These are phyloP conservation scores for Monosporozyma solicola DNA, from an alignment of 805 yeast species.

Conservation along the genomic window DNA sequence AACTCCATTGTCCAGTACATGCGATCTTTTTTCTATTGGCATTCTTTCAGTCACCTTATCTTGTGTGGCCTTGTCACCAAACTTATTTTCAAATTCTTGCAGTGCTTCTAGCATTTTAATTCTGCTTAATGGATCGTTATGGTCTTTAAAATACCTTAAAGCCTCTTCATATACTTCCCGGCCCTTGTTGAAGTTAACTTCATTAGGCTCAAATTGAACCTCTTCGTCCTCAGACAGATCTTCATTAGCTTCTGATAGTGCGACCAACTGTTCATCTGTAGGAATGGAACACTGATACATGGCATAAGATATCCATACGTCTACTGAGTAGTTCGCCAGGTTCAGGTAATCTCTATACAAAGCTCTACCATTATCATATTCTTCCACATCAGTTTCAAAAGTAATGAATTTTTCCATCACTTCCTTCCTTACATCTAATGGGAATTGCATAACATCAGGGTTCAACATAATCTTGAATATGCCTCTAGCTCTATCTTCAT, in stretches of 20 bases:
- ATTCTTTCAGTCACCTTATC: slow-evolving; percentile 35
- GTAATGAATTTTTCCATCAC: slow-evolving; percentile 40
- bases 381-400: slow-evolving; percentile 50
- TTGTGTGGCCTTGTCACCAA: slow-evolving; percentile 43
- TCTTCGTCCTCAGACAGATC: slow-evolving; percentile 31
- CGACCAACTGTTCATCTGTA: slow-evolving; percentile 31
- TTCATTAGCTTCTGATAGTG: slow-evolving; percentile 11
- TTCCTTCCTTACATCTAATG: slow-evolving; percentile 11
- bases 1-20: slow-evolving; percentile 31
- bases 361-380: slow-evolving; percentile 46
- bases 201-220: slow-evolving; percentile 41
- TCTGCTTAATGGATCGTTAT: slow-evolving; percentile 36
- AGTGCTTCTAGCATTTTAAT: slow-evolving; percentile 50
- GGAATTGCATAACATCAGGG: slow-evolving; percentile 17
- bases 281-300: slow-evolving; percentile 63
- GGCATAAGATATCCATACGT: slow-evolving; percentile 58
- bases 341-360: slow-evolving; percentile 37
- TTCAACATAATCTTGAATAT: slow-evolving; percentile 45
- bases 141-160: slow-evolving; percentile 34
- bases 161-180: slow-evolving; percentile 53
- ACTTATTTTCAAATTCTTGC: slow-evolving; percentile 50
- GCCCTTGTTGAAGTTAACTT: slow-evolving; percentile 41
- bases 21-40: slow-evolving; percentile 42
- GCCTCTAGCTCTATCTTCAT: slow-evolving; percentile 56
- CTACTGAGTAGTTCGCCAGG: slow-evolving; percentile 27